Percentiles rank a stretch among this genome's conserved stretches.
Conservation (phyloP, 495 filamentous ascomycete species). For the Emericellopsis terricola region DNA sequence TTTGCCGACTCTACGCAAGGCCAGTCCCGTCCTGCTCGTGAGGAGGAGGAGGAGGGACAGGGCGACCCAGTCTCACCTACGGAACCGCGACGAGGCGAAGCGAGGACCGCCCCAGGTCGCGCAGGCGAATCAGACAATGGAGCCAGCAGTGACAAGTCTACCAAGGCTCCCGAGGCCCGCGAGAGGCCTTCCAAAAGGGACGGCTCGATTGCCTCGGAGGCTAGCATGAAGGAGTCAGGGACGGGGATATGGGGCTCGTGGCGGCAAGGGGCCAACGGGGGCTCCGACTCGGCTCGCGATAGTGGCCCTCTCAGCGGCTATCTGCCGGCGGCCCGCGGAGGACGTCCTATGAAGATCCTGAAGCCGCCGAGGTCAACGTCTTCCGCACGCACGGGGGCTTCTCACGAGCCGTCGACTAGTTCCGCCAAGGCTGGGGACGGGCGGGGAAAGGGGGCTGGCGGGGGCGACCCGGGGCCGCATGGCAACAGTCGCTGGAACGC, state of each 20-base stretch:
- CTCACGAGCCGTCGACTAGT: conserved; percentile 25
- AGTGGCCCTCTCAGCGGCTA: conserved; percentile 34
- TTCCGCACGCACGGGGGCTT: conserved; percentile 22
- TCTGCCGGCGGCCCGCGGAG: conserved; percentile 32
- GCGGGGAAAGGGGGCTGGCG: too few species aligned
- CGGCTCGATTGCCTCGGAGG: conserved; percentile 12
- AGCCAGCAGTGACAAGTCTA: conserved; percentile 15
- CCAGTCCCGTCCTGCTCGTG: too few species aligned
- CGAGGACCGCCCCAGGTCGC: too few species aligned
- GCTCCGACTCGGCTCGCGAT: conserved; percentile 25
- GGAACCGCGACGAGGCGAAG: conserved; percentile 12
- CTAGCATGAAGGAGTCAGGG: conserved; percentile 24
- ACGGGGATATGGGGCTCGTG: conserved; percentile 47
- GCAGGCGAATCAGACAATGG: conserved; percentile 21
- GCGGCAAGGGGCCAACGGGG: conserved; percentile 36
- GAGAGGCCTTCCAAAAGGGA: conserved; percentile 14
- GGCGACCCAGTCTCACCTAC: conserved; percentile 1
- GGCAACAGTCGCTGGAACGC: conserved; percentile 18
- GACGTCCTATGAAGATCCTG: conserved; percentile 63
- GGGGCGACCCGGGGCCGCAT: conserved; percentile 15
- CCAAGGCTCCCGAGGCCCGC: conserved; percentile 8
- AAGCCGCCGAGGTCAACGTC: conserved; percentile 40
- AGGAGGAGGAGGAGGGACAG: background rate
- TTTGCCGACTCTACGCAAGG: conserved; percentile 12
- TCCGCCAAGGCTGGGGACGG: background rate